Percentiles rank a stretch among this genome's conserved stretches.
phyloP scores from a whole-genome alignment of 148 eudicot genomes.

The Chenopodium album region DNA sequence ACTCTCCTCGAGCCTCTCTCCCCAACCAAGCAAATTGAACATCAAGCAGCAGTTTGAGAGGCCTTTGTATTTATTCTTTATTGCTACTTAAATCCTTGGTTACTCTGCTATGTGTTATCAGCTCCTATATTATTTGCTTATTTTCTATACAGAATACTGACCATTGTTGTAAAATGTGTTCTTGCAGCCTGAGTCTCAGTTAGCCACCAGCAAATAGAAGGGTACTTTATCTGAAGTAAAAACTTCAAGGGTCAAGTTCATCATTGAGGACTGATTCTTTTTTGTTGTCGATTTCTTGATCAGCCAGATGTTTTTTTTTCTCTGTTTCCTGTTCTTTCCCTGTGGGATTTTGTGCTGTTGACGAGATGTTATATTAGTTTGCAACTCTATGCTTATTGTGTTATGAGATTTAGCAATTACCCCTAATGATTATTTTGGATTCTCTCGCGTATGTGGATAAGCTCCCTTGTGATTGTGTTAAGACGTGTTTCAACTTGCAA shows the following conservation, averaged over 20 bases:
- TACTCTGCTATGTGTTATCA: neutral
- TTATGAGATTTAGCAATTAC: conserved; percentile 4
- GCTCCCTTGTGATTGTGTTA: too few species aligned
- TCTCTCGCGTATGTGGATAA: neutral
- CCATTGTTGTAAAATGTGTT: neutral
- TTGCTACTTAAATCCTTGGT: neutral
- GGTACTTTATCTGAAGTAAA: conserved; percentile 1
- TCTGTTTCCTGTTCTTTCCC: neutral
- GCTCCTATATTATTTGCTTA: neutral
- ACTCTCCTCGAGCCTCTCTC: neutral
- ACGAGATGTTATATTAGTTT: neutral
- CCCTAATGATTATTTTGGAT: neutral
- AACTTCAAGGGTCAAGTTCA: neutral
- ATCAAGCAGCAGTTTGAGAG: neutral
- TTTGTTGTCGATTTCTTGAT: neutral
- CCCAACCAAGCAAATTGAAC: neutral
- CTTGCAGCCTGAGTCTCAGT: conserved; percentile 44
- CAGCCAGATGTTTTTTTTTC: neutral
- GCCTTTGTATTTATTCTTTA: neutral
- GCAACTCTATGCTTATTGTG: neutral
- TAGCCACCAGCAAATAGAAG: conserved; percentile 40
- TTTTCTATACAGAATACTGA: neutral
- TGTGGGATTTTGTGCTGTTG: neutral
- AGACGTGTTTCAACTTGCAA: too few species aligned
- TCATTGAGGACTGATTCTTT: neutral